phyloP scores from a whole-genome alignment of 2,329 filamentous ascomycete genomes.

The Cladophialophora immunda region DNA sequence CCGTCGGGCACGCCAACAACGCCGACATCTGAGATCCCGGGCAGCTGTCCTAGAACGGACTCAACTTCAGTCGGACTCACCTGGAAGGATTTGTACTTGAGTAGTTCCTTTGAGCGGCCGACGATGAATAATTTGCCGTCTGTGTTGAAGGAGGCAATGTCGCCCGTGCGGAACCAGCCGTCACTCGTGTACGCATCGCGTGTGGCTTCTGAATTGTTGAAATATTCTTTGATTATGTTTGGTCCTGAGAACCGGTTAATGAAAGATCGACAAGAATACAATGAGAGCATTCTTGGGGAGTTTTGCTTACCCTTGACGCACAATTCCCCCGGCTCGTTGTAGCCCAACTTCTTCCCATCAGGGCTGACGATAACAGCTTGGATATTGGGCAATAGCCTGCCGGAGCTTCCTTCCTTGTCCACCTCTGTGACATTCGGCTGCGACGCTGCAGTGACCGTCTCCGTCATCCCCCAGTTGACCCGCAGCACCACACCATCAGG shows the following conservation, averaged over 20 bases:
- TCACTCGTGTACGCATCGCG: constrained; percentile 42
- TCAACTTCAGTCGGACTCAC: constrained; percentile 60
- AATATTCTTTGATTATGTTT: constrained; percentile 34
- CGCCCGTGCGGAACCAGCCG: constrained; percentile 56
- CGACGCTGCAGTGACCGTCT: constrained; percentile 50
- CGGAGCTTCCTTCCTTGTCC: constrained; percentile 58
- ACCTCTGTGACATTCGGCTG: constrained; percentile 46
- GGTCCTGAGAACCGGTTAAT: constrained; percentile 18
- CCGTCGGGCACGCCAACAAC: constrained; percentile 53
- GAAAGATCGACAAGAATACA: background rate
- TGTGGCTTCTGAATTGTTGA: constrained; percentile 47
- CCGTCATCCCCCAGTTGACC: constrained; percentile 62
- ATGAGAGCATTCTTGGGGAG: constrained; percentile 47
- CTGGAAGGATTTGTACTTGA: constrained; percentile 58
- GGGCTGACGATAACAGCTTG: constrained; percentile 46
- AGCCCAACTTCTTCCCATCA: constrained; percentile 45
- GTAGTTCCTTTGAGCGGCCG: constrained; percentile 55
- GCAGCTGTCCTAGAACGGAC: constrained; percentile 50
- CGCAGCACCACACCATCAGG: constrained; percentile 27
- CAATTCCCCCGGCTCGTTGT: constrained; percentile 48
- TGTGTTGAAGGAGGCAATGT: constrained; percentile 48
- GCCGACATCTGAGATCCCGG: constrained; percentile 55
- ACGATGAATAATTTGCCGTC: constrained; percentile 52
- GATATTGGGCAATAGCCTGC: constrained; percentile 51
- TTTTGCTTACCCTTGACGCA: constrained; percentile 47